Conservation (phyloP, 352 stramenopile genomes). For the Blastocystis sp. region DNA sequence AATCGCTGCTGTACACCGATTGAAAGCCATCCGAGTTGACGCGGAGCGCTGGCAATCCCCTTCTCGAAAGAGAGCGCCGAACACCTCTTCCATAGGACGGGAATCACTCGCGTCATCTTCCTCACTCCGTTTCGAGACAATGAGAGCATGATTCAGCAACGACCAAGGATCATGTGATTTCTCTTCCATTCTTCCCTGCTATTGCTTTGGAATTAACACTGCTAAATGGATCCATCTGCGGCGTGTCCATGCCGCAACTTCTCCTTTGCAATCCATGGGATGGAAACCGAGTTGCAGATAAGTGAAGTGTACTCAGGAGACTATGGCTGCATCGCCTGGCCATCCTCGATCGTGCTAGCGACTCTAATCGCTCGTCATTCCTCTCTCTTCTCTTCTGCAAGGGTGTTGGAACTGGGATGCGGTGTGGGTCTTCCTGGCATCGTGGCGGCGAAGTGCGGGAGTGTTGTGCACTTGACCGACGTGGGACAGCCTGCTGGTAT, state of each 20-base stretch:
- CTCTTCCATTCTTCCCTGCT: neutral
- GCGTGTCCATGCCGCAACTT: neutral
- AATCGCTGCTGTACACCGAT: neutral
- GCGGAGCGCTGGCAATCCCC: no score
- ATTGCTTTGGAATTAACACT: no score
- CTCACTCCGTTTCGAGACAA: neutral
- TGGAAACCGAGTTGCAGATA: neutral
- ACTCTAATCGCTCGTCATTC: neutral
- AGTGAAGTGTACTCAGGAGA: neutral
- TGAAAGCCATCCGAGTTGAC: no score
- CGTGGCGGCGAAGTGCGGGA: conserved; percentile 34
- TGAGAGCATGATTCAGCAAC: neutral
- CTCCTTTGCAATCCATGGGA: neutral
- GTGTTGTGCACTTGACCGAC: conserved; percentile 10
- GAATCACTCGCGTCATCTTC: neutral
- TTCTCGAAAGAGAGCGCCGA: neutral
- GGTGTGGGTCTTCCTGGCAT: conserved; percentile 36
- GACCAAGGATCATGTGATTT: neutral
- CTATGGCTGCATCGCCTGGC: neutral
- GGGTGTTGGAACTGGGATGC: conserved; percentile 53
- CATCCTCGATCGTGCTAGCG: neutral
- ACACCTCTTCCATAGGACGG: neutral
- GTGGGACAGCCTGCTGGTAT: neutral
- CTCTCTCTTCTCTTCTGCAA: neutral
- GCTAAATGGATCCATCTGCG: no score